A percentile compares a stretch with the other conserved stretches of the same genome.
Evolutionary conservation across 2,329 filamentous ascomycete genomes (phyloP).

Genomic region (Apiospora sp.): DNA sequence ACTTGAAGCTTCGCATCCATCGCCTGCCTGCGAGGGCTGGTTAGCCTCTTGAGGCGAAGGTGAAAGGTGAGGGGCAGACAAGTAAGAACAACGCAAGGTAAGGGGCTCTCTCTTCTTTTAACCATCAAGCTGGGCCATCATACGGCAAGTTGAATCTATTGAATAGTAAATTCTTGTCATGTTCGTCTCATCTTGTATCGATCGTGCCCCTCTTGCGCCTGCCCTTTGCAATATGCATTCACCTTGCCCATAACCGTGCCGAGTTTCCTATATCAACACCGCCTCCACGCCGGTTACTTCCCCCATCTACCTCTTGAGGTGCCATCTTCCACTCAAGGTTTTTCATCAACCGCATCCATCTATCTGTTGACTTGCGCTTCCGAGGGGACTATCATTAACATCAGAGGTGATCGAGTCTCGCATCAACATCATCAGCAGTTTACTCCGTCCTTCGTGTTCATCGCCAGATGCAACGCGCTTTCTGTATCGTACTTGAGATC

Average conservation of each 20-base stretch:
- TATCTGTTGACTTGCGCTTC: not conserved
- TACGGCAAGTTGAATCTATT: not conserved
- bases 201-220: slow-evolving; percentile 7
- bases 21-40: slow-evolving; percentile 11
- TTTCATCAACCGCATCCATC: not conserved
- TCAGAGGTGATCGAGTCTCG: not conserved
- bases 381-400: not conserved
- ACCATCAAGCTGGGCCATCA: not conserved
- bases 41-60: slow-evolving; percentile 13
- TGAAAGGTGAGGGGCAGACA: not conserved
- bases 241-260: not conserved
- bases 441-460: not conserved
- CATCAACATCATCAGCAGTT: not conserved
- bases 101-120: not conserved
- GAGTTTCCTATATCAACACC: not conserved
- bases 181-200: not conserved
- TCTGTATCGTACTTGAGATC: not conserved
- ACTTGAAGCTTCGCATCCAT: not conserved
- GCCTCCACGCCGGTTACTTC: not conserved
- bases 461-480: not conserved
- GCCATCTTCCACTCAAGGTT: not conserved
- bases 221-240: not conserved
- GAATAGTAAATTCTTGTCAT: not conserved
- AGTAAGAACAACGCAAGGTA: not conserved
- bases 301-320: not conserved